Conservation (phyloP, 106 monocot species). For the Dendrobium nobile region DNA sequence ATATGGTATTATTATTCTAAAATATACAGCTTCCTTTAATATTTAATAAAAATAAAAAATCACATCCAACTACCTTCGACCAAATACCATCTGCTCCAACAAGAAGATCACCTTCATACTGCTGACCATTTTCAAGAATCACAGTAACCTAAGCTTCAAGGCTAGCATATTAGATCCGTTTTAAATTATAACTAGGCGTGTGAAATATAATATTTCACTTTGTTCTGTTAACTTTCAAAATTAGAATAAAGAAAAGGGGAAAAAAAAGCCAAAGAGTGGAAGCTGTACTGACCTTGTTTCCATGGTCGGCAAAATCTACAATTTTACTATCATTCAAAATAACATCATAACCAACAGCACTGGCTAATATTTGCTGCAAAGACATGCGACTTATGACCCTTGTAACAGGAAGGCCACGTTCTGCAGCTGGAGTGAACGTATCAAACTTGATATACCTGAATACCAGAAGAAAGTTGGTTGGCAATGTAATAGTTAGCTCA, state of each 20-base stretch:
- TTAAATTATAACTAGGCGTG: not conserved
- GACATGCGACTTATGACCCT: conserved; percentile 97
- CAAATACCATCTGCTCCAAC: conserved; percentile 98
- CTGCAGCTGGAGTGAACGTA: conserved; percentile 91
- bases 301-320: conserved; percentile 82
- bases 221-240: not conserved
- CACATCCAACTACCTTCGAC: conserved; percentile 52
- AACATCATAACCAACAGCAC: conserved; percentile 70
- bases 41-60: not conserved
- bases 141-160: conserved; percentile 62
- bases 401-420: conserved; percentile 91
- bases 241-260: not conserved
- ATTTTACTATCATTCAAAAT: conserved; percentile 84
- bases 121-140: conserved; percentile 72
- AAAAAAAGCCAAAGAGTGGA: not conserved
- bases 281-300: conserved; percentile 53
- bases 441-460: conserved; percentile 97
- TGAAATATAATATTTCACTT: not conserved
- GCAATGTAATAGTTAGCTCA: not conserved
- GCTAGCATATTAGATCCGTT: not conserved
- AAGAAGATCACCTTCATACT: conserved; percentile 87
- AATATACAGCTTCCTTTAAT: not conserved
- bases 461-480: conserved; percentile 5
- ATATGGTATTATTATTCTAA: not conserved
- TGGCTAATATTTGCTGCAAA: conserved; percentile 79